Conservation (phyloP, 1,284 basidiomycete species). For the Naganishia sp. region DNA sequence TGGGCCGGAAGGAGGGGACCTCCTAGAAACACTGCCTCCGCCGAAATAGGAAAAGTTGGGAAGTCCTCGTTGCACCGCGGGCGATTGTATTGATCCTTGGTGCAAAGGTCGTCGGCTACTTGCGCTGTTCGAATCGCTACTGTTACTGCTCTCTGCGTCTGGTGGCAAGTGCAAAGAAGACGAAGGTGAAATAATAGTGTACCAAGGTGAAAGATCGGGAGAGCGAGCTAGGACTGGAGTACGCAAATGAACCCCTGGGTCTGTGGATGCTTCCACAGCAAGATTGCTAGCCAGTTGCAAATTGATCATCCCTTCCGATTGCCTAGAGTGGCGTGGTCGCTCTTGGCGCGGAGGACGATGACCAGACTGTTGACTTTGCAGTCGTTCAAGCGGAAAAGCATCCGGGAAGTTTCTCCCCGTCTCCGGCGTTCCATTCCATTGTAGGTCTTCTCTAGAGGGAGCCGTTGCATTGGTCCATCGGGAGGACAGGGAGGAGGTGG, state of each 20-base stretch:
- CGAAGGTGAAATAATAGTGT: background rate
- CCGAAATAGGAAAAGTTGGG: too few species aligned
- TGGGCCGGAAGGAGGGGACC: too few species aligned
- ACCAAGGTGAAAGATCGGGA: background rate
- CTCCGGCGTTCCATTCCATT: too few species aligned
- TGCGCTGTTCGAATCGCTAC: background rate
- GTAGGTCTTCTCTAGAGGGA: background rate
- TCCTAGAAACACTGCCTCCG: too few species aligned
- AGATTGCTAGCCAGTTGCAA: conserved; percentile 7
- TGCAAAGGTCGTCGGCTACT: too few species aligned
- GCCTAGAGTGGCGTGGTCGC: background rate
- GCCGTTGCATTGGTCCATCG: conserved; percentile 11
- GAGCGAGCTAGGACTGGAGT: background rate
- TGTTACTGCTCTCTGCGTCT: background rate
- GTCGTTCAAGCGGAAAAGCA: background rate
- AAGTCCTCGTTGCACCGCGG: too few species aligned
- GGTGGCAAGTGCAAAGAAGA: background rate
- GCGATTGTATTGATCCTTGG: too few species aligned
- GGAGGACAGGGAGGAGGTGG: background rate
- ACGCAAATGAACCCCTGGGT: background rate
- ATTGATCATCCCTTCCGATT: background rate
- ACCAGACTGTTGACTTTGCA: background rate
- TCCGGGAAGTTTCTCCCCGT: background rate
- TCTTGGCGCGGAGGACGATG: background rate
- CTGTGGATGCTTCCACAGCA: background rate